A percentile compares a stretch with the other conserved stretches of the same genome.
Conservation (phyloP, 768 basidiomycete genomes). For the Rhodotorula graminis region DNA sequence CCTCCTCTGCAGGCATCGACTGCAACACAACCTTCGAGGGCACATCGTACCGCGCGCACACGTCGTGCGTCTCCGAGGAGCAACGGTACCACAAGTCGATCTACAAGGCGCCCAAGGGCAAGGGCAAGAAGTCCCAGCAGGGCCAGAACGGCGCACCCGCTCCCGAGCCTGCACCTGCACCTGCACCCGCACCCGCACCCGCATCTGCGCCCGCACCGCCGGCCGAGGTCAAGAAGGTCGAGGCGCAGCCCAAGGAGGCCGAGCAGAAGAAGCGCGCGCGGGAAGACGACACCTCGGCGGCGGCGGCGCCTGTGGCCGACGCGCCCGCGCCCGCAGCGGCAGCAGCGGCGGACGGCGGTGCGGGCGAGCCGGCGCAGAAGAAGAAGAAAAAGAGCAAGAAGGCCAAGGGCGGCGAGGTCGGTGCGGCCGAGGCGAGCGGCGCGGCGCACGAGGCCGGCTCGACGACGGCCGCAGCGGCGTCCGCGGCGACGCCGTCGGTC, state of each 20-base stretch:
- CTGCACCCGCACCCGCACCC: neutral
- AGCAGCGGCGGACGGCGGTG: neutral
- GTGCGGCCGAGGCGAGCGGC: neutral
- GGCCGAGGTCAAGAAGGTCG: too few relatives aligned
- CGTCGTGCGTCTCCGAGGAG: conserved; percentile 34
- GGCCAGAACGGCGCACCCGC: neutral
- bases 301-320: neutral
- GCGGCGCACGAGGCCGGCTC: neutral
- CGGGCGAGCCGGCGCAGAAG: conserved; percentile 20
- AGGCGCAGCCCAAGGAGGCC: neutral
- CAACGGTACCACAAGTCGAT: conserved; percentile 35
- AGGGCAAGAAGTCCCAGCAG: conserved; percentile 24
- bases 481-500: neutral
- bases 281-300: conserved; percentile 1
- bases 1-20: conserved; percentile 24
- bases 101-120: conserved; percentile 36
- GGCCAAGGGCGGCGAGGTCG: conserved; percentile 8
- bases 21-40: conserved; percentile 38
- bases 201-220: neutral
- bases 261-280: conserved; percentile 21
- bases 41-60: conserved; percentile 31
- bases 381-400: conserved; percentile 15
- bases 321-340: neutral
- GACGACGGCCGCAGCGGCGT: too few relatives aligned
- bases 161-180: neutral